Evolutionary conservation across 208 protist species (phyloP), one percentile per base, ranked within the genome.

Genomic region (Trypanosoma caninum): DNA sequence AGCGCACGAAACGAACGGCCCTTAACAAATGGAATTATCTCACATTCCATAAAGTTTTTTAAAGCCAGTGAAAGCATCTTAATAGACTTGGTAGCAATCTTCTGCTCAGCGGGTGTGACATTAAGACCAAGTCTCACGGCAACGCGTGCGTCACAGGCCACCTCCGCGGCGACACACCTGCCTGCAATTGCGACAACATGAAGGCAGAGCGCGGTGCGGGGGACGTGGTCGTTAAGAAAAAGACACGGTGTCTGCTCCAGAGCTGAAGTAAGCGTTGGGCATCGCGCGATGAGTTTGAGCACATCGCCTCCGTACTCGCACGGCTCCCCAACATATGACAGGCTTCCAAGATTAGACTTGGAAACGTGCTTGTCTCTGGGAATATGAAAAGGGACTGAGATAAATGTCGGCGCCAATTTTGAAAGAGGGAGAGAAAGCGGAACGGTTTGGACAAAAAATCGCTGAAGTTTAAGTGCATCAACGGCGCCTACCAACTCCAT

Each of bases 191-290:
- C 69, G 16, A 80, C 67, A 22, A 47, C 71, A n/a, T 76, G 76
- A 40, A 80, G 13, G 41, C 78, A 82, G 35, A 87, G 28, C 20
- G 70, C 38, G 14, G 52, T 67, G 31, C 58, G 31, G 3, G 75
- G 74, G n/a, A 67, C 55, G 52, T 66, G 51, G 55, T 84, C 78
- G 66, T 87, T 91, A 11, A 91, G 22, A 60, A 87, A 65, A 37
- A 91, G 56, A 55, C 79, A 86, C 37, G 68, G 66, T 18, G 78
- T 76, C 13, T 62, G 65, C 10, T 71, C 60, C 28, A 91, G 45
- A 28, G 84, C 77, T 9, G 69, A 55, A 27, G 53, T 35, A 8
- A 91, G 74, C 18, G 59, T 57, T 0, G 71, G 16, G 10, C 54
- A 59, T 18, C 58, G 50, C 20, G 54, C 27, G 20, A 85, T 37